phyloP scores from a whole-genome alignment of 1,139 yeast species.

The Protomyces macrosporus region DNA sequence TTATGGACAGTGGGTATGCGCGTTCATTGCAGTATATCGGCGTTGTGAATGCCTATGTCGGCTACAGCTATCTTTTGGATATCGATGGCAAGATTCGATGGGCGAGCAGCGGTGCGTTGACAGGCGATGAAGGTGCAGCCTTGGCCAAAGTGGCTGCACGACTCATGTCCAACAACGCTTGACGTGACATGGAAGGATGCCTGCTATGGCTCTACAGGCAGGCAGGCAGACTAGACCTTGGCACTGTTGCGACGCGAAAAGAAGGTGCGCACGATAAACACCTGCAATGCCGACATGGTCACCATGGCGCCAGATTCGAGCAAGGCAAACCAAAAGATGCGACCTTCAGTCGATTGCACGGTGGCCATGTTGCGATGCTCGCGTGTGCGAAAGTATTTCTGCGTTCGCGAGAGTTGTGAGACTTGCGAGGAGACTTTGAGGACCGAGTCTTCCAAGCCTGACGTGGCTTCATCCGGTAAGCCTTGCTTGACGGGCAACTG shows the following conservation, averaged over 20 bases:
- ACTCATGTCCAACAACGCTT: not conserved
- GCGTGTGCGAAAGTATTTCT: conserved; percentile 78
- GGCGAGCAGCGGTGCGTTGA: conserved; percentile 84
- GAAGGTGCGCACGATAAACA: conserved; percentile 75
- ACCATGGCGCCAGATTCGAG: conserved; percentile 77
- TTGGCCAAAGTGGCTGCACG: not conserved
- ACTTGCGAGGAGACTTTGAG: conserved; percentile 63
- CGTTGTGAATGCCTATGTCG: conserved; percentile 73
- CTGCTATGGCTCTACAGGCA: not conserved
- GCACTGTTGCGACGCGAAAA: conserved; percentile 47
- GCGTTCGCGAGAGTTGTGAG: conserved; percentile 52
- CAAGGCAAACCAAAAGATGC: conserved; percentile 78
- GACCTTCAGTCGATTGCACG: conserved; percentile 77
- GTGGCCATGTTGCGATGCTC: conserved; percentile 88
- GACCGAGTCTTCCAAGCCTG: conserved; percentile 44
- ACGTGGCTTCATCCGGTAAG: conserved; percentile 53
- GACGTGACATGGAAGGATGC: not conserved
- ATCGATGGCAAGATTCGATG: conserved; percentile 70
- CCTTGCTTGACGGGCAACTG: conserved; percentile 52
- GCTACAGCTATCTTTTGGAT: conserved; percentile 77
- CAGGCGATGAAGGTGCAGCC: conserved; percentile 48
- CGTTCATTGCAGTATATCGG: conserved; percentile 39
- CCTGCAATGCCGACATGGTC: conserved; percentile 80
- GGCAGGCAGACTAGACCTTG: conserved; percentile 40
- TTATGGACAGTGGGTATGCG: conserved; percentile 46